A percentile compares a stretch with the other conserved stretches of the same genome.
These are phyloP conservation scores for Botryotinia calthae DNA, from an alignment of 2,329 filamentous ascomycete genomes.

Conservation along the genomic window DNA sequence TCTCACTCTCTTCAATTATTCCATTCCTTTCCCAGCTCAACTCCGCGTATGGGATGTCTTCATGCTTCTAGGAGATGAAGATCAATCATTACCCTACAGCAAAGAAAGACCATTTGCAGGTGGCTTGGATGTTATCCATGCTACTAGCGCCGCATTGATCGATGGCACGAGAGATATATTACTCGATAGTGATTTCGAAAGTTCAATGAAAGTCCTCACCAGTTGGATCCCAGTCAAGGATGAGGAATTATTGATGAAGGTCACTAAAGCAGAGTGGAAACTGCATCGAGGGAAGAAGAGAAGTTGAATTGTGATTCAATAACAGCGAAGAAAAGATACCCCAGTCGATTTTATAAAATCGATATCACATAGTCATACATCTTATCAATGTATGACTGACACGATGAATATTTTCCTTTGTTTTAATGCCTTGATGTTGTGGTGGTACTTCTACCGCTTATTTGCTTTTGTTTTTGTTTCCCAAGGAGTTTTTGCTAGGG, in stretches of 20 bases:
- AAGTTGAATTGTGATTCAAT: conserved; percentile 1
- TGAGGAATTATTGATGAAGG: conserved; percentile 88
- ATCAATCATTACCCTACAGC: conserved; percentile 41
- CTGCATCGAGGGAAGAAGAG: conserved; percentile 49
- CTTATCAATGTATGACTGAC: background rate
- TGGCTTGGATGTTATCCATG: conserved; percentile 84
- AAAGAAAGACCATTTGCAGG: conserved; percentile 49
- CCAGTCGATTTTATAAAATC: background rate
- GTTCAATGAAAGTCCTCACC: conserved; percentile 94
- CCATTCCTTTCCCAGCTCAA: conserved; percentile 89
- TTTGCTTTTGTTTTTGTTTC: background rate
- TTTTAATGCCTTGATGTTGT: conserved; percentile 15
- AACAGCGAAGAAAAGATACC: background rate
- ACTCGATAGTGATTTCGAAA: conserved; percentile 92
- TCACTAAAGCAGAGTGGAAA: conserved; percentile 86
- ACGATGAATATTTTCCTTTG: conserved; percentile 12
- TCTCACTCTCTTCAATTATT: conserved; percentile 94
- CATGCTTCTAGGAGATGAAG: conserved; percentile 80
- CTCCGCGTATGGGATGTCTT: conserved; percentile 97
- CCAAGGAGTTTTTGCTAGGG: background rate
- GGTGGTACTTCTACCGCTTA: background rate
- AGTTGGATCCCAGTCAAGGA: conserved; percentile 93
- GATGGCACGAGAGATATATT: conserved; percentile 87
- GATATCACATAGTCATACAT: background rate
- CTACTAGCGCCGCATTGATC: conserved; percentile 83